These are phyloP conservation scores for Cucurbita argyrosperma DNA, from an alignment of 306 rosid species.

Conservation along the genomic window DNA sequence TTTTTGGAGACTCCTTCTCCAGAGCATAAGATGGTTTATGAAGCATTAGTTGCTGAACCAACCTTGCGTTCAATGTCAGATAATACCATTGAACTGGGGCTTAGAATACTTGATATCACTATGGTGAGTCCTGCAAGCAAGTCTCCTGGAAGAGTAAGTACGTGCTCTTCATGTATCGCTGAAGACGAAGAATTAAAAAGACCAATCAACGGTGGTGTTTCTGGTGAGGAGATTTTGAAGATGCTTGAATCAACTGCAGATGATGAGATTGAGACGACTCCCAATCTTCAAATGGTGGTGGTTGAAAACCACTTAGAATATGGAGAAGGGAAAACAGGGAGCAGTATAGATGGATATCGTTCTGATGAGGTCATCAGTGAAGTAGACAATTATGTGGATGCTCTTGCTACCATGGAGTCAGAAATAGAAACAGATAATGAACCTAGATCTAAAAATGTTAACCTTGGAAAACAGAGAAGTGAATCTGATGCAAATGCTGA, in stretches of 20 bases:
- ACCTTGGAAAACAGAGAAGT: conserved; percentile 17
- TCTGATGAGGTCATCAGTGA: conserved; percentile 67
- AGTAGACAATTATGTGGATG: conserved; percentile 79
- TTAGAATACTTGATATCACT: conserved; percentile 61
- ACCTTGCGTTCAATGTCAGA: conserved; percentile 22
- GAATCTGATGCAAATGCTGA: conserved; percentile 42
- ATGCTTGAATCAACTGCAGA: conserved; percentile 28
- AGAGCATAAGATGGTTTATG: conserved; percentile 41
- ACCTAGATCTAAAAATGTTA: conserved; percentile 22
- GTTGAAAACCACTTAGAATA: conserved; percentile 22
- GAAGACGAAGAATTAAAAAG: conserved; percentile 27
- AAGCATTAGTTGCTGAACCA: conserved; percentile 31
- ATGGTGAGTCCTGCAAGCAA: conserved; percentile 34
- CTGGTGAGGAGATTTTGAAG: conserved; percentile 19
- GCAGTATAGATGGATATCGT: conserved; percentile 30
- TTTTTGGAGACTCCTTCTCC: conserved; percentile 47
- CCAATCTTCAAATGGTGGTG: conserved; percentile 18
- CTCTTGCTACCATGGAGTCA: conserved; percentile 58
- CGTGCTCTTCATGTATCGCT: conserved; percentile 34
- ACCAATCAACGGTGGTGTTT: conserved; percentile 17
- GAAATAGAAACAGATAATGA: conserved; percentile 62
- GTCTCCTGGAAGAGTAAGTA: conserved; percentile 30
- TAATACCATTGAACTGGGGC: conserved; percentile 36
- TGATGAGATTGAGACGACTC: conserved; percentile 21
- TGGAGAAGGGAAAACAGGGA: conserved; percentile 34